These are phyloP conservation scores for Annona cherimola DNA, from an alignment of 164 flowering plant genomes.

Conservation along the genomic window DNA sequence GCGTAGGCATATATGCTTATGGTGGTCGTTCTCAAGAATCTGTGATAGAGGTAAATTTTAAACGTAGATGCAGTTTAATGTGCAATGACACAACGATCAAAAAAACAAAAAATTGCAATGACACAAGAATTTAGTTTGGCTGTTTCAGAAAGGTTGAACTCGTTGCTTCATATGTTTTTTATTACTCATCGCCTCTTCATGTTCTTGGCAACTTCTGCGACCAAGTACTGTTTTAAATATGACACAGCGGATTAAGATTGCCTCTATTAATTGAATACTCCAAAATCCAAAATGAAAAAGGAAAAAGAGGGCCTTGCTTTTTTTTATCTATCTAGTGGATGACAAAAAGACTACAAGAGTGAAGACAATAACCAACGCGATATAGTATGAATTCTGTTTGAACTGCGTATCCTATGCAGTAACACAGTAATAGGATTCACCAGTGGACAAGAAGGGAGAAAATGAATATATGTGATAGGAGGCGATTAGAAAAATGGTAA, in stretches of 20 bases:
- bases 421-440: not conserved
- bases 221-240: not conserved
- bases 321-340: not conserved
- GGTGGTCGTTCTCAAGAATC: slow-evolving; percentile 32
- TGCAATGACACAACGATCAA: too few species aligned
- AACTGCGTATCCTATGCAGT: not conserved
- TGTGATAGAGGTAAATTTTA: slow-evolving; percentile 43
- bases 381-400: not conserved
- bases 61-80: not conserved
- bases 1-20: slow-evolving; percentile 23
- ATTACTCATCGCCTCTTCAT: not conserved
- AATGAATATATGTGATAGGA: not conserved
- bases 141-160: not conserved
- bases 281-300: not conserved
- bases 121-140: not conserved
- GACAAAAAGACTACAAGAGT: not conserved
- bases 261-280: not conserved
- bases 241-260: not conserved
- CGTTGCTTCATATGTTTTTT: not conserved
- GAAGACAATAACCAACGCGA: not conserved
- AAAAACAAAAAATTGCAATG: too few species aligned
- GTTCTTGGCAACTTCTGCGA: not conserved
- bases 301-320: too few species aligned
- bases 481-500: not conserved
- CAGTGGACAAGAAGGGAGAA: not conserved